Conservation (phyloP, 1,284 basidiomycete genomes). For the Apiotrichum mycotoxinovorans region DNA sequence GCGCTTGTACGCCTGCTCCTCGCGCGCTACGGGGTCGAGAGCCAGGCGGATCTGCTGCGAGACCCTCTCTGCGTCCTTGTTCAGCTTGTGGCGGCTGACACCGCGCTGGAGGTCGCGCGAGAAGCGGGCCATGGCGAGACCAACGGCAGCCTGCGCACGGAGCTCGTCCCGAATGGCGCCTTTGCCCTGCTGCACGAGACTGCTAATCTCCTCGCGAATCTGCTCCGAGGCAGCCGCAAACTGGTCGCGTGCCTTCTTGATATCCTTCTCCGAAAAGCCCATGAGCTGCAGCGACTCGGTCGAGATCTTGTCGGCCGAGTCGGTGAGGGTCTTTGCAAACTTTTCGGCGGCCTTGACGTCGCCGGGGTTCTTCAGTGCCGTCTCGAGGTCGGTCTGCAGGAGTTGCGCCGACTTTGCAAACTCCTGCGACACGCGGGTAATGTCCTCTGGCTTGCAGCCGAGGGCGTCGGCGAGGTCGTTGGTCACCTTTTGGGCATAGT, state of each 20-base stretch:
- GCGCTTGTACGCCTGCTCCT: neutral
- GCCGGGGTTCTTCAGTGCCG: neutral
- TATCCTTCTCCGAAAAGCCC: neutral
- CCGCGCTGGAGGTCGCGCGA: neutral
- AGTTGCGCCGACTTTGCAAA: neutral
- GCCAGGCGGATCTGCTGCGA: neutral
- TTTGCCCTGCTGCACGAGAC: neutral
- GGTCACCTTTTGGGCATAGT: neutral
- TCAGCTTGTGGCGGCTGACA: neutral
- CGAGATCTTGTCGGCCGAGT: neutral
- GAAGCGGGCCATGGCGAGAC: neutral
- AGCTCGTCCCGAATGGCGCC: neutral
- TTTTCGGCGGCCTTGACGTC: neutral
- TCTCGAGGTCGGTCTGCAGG: neutral
- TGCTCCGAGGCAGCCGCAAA: neutral
- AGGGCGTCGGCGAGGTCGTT: neutral
- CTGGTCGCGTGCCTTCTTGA: neutral
- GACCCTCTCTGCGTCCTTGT: slow-evolving; percentile 2
- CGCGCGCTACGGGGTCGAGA: neutral
- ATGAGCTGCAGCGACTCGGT: neutral
- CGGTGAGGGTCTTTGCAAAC: neutral
- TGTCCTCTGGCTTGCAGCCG: slow-evolving; percentile 2
- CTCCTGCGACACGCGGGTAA: neutral
- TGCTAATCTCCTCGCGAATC: neutral
- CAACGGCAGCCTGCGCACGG: neutral